These are phyloP conservation scores for Pichia nakasei DNA, from an alignment of 805 yeast genomes.

Conservation along the genomic window DNA sequence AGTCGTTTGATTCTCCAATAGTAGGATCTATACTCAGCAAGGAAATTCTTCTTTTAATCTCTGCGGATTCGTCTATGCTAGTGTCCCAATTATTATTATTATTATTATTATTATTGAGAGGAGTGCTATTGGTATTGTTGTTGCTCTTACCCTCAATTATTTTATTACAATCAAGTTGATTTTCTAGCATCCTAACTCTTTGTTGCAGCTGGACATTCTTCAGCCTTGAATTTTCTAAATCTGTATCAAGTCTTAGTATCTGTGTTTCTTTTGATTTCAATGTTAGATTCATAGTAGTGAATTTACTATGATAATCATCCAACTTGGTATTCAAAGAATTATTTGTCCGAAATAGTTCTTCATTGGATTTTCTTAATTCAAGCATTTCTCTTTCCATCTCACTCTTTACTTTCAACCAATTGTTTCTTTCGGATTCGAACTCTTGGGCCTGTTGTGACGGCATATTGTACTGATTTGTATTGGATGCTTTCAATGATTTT, in stretches of 20 bases:
- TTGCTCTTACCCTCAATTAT: background rate
- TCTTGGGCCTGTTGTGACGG: conserved; percentile 33
- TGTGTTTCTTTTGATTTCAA: conserved; percentile 65
- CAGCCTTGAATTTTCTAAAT: conserved; percentile 49
- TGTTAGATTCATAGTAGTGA: conserved; percentile 40
- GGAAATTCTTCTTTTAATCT: conserved; percentile 26
- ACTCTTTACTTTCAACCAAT: conserved; percentile 33
- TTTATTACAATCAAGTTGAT: conserved; percentile 5
- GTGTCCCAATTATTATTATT: background rate
- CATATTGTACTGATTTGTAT: conserved; percentile 3
- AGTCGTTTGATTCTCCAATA: conserved; percentile 6
- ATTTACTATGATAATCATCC: conserved; percentile 40
- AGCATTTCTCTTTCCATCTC: conserved; percentile 23
- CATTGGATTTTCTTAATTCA: conserved; percentile 23
- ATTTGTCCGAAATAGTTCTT: conserved; percentile 27
- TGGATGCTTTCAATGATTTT: conserved; percentile 18
- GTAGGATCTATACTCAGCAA: conserved; percentile 25
- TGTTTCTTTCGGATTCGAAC: conserved; percentile 43
- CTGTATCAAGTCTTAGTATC: conserved; percentile 49
- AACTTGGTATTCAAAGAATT: conserved; percentile 26
- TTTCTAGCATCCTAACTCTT: conserved; percentile 13
- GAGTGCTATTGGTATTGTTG: background rate
- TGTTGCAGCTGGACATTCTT: conserved; percentile 30
- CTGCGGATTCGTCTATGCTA: conserved; percentile 9
- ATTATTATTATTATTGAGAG: background rate